Base-by-base conservation (phyloP, 441 rosid genomes). In the Dalechampia spathulata region DNA sequence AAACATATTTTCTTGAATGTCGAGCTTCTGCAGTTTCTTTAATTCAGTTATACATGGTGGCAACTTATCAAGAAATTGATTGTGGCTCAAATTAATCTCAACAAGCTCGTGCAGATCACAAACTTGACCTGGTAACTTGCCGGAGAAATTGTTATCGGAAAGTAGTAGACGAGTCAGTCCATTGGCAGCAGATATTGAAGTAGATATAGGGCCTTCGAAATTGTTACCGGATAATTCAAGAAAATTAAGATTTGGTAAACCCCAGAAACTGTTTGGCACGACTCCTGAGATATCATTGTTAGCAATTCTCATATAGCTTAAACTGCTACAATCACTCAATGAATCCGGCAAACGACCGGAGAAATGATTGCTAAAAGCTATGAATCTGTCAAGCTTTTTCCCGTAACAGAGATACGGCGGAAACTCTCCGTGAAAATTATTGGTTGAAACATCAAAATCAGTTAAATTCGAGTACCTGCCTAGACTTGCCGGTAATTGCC, bases 361-460 rank as follows among this genome's bases (percentile, higher is more conserved):
- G 23, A 87, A 71, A 16, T 53, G 74, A 63, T 87, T 87, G 19
- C 52, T 39, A 54, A 85, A 83, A 45, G 8, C 53, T 25, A 87
- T 49, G 0, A 83, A 15, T 14, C 4, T 43, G 7, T 60, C 23
- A 55, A 87, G 88, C 28, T 65, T 70, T 20, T 65, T 75, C 22
- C 48, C 38, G 21, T 69, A 25, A 58, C 96, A 83, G 23, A 87
- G 81, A 60, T 56, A 72, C 41, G 51, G 74, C 2, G 93, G 96
- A 45, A 87, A 62, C 52, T 69, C 73, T 0, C 93, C 88, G 0
- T 67, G 47, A 30, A 87, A 71, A 15, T 34, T 25, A 46, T 83
- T 87, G 16, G 74, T 78, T 0, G 96, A 87, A 27, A 79, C 81
- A 61, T 87, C 96, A 23, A 87, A 68, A 27, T 63, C 70, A 16